Base-by-base conservation (phyloP, 257 asterid species). In the Solanum sitiens region DNA sequence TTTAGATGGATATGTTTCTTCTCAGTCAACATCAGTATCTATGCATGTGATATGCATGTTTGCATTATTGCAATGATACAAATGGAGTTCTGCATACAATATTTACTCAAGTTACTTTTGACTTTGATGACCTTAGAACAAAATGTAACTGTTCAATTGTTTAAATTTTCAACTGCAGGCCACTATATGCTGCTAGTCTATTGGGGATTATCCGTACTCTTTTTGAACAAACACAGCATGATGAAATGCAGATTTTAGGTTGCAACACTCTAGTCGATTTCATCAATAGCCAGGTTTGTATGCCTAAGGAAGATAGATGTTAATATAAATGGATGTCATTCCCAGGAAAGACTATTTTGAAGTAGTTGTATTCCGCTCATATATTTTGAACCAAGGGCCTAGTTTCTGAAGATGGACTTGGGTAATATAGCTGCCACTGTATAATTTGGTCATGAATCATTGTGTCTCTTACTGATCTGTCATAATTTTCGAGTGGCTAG, bases 121-220 rank as follows among this genome's bases (percentile, higher is more conserved):
- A 50, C 40, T 32, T 80, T 80, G 12, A 10, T 80, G 70, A 11
- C 32, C 44, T 50, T 30, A 18, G 39, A 80, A 50, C 44, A 23
- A 27, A 80, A 80, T 50, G 70, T 80, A 50, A 80, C 32, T 65
- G 61, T 42, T 42, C 18, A 73, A 73, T 33, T 16, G 33, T 42
- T 42, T 50, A 50, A 80, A 50, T 80, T 47, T 80, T 67, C 30
- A 85, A 68, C 67, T 88, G 89, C 94, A 92, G 94, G 93, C 92
- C 94, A 32, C 93, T 92, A 61, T 92, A 89, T 87, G 93, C 94
- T 42, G 87, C 90, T 88, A 91, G 94, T 92, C 84, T 92, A 61
- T 88, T 91, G 90, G 93, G 87, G 87, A 88, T 91, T 53, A 87
- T 91, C 45, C 91, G 91, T 56, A 87, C 93, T 2, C 91, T 92